Base-by-base conservation (phyloP, 352 stramenopile species). In the Globisporangium takayamanum region DNA sequence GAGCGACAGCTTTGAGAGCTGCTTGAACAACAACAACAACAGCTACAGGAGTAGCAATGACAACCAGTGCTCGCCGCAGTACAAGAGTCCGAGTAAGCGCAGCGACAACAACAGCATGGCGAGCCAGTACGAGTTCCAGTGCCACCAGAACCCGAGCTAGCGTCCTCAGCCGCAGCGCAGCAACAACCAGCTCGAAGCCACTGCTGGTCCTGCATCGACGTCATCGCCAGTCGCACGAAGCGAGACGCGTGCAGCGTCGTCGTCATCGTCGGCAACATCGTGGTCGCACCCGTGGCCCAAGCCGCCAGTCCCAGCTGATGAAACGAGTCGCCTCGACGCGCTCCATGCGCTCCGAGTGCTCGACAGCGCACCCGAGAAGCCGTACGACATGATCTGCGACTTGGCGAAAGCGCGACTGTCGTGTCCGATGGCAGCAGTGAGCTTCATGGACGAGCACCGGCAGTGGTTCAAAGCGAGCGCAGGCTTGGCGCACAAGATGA, bases 381-480 rank as follows among this genome's bases (percentile, higher is more conserved):
- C 67, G 11, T 90, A 87, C 53, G 76, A 88, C 63, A 81, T 85
- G 69, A 88, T 94, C 60, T 94, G 84, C 51, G 78, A 91, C 58
- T 63, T 91, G 2, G 81, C 81, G 37, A 89, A 88, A 54, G 69
- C 73, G 14, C 74, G 74, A 11, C 56, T 92, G 26, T 66, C 70
- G 49, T 91, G 81, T 53, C 73, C 80, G 3, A 92, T 94, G 73
- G 81, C 84, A 26, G 84, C 80, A 3, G 82, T 94, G 55, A 88
- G 81, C 63, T 90, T 92, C 61, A 65, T 94, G 56, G 84, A 91
- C 52, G 73, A 86, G 51, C 73, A 87, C 50, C 69, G 70, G 41
- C 80, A 94, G 70, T 90, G 80, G 80, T 91, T 92, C 63, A 89
- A 91, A 60, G 72, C 84, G 15, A 92, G 78, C 48, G 68, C 65